Evolutionary conservation across 495 filamentous ascomycete genomes (phyloP).

Genomic region (Astrothelium subdiscretum): DNA sequence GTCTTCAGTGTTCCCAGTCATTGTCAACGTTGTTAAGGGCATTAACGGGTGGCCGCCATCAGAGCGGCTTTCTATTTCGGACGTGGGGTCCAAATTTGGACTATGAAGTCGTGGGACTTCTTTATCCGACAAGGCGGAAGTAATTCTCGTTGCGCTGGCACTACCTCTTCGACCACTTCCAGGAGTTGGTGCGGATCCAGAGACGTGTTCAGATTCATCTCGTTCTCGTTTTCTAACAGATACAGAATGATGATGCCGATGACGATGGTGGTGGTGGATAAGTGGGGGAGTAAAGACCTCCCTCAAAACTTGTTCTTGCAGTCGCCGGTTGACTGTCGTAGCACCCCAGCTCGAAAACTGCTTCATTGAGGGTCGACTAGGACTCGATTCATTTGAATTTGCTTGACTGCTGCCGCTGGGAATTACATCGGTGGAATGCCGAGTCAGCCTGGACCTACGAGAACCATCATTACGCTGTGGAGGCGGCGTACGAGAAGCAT

Average conservation of each 20-base stretch:
- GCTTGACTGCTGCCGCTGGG: not conserved
- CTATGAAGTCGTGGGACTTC: not conserved
- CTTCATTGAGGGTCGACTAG: constrained; percentile 26
- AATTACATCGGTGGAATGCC: not conserved
- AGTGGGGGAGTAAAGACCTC: constrained; percentile 85
- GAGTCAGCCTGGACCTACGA: not conserved
- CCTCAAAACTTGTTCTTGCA: constrained; percentile 85
- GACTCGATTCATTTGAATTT: not conserved
- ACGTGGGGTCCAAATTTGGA: not conserved
- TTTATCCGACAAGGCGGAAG: not conserved
- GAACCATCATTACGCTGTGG: not conserved
- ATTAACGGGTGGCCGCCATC: not conserved
- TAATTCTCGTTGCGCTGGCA: constrained; percentile 15
- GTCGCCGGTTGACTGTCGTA: constrained; percentile 79
- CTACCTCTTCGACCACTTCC: constrained; percentile 19
- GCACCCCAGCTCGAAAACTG: constrained; percentile 73
- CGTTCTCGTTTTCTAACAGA: constrained; percentile 6
- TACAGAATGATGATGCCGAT: constrained; percentile 45
- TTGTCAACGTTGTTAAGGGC: not conserved
- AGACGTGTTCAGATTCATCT: constrained; percentile 15
- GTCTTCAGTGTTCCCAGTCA: not conserved
- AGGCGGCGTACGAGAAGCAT: not conserved
- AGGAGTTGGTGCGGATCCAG: not conserved
- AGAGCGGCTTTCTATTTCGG: not conserved
- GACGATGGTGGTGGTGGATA: constrained; percentile 54